Conservation (phyloP, 208 protist species). For the Leishmania tropica region DNA sequence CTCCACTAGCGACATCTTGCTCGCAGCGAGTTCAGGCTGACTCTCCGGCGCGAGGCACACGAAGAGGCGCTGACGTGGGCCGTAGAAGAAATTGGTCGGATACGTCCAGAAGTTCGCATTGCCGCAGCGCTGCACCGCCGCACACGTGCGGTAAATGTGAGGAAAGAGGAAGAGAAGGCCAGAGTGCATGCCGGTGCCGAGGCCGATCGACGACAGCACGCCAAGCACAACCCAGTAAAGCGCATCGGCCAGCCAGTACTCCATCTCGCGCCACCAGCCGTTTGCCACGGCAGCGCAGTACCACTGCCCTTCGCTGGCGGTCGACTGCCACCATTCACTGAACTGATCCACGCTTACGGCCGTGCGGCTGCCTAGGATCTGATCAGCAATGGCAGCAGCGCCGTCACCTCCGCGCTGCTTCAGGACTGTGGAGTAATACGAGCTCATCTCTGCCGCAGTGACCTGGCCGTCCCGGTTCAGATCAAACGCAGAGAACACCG, state of each 20-base stretch:
- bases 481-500: constrained; percentile 57
- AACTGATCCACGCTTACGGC: constrained; percentile 43
- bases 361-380: constrained; percentile 35
- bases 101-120: constrained; percentile 90
- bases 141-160: constrained; percentile 92
- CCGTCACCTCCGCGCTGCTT: constrained; percentile 10
- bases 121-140: constrained; percentile 84
- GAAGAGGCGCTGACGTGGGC: constrained; percentile 69
- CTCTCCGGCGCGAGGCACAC: constrained; percentile 50
- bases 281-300: constrained; percentile 50
- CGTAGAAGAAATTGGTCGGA: constrained; percentile 85
- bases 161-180: constrained; percentile 96
- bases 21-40: constrained; percentile 13
- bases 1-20: constrained; percentile 27
- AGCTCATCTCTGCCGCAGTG: constrained; percentile 45
- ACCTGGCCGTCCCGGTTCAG: constrained; percentile 54
- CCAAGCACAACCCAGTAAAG: constrained; percentile 93
- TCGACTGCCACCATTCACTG: constrained; percentile 57
- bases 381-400: constrained; percentile 1
- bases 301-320: constrained; percentile 37
- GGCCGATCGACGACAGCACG: constrained; percentile 90
- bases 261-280: constrained; percentile 74
- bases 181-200: constrained; percentile 95
- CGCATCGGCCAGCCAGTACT: constrained; percentile 78
- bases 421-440: constrained; percentile 59